Base-by-base conservation (phyloP, 768 basidiomycete species). In the Phylloporus sp. region DNA sequence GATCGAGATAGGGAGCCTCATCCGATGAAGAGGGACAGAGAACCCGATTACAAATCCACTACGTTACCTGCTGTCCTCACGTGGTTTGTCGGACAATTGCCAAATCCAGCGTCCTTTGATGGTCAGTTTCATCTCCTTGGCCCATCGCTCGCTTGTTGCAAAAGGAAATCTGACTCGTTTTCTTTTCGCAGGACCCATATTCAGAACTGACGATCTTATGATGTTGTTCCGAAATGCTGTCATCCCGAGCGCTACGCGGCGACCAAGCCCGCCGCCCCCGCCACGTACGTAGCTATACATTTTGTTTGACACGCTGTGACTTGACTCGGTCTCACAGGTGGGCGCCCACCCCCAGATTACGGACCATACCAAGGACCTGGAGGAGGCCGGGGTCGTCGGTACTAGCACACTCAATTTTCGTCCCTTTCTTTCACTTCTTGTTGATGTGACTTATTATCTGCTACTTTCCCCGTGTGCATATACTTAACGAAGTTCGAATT, bases 121-220 rank as follows among this genome's bases (percentile, higher is more conserved):
- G 94, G 92, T 92, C 53, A 56, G 81, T 74, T 40, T 39, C 31
- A 15, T 49, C 40, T 18, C 27, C 11, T 22, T 35, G n/a, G 13
- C 24, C 34, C 29, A 15, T 38, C 22, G 26, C 36, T 62, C 49
- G 49, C 53, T 35, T 45, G 39, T 39, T 17, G 46, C 6, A 48
- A 42, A 33, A 48, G 27, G 48, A 45, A 55, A 42, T 18, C 23
- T 55, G 47, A 54, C 48, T 50, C 48, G 42, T 24, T 44, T 53
- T 21, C 28, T 44, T 26, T 44, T 50, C 42, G 18, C 55, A 94
- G 92, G 92, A 5, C 93, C 93, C 9, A 78, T 90, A 31, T 95
- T 95, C 70, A 76, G 89, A 46, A 84, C 86, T 2, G 93, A 96
- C 24, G 92, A 95, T 64, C 71, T 95, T 31, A 85, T 97, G 82